Percentiles rank a stretch among this genome's conserved stretches.
Evolutionary conservation across 139 green algal genomes (phyloP).

Genomic region (Chlamydomonas sp.): DNA sequence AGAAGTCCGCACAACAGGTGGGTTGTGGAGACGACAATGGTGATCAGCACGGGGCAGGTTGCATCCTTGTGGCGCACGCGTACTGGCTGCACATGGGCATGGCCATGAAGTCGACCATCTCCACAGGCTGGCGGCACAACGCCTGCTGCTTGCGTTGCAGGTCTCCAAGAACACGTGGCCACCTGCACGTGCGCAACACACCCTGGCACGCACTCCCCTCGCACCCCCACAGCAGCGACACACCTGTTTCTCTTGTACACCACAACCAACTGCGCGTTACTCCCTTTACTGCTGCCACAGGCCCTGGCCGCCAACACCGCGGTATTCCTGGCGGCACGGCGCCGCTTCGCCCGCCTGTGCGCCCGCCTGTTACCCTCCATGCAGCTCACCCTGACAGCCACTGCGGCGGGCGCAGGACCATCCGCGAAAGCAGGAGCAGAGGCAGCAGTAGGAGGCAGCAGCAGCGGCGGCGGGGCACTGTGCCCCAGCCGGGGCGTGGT

Average conservation of each 20-base stretch:
- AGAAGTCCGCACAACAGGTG: constrained; percentile 22
- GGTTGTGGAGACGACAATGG: neutral
- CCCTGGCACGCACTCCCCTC: too few relatives aligned
- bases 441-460: neutral
- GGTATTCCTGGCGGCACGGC: constrained; percentile 32
- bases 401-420: neutral
- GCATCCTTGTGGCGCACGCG: too few relatives aligned
- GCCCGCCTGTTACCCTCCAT: constrained; percentile 44
- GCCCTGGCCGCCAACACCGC: constrained; percentile 35
- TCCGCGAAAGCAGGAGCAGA: neutral
- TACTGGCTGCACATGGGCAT: too few relatives aligned
- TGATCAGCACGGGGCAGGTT: too few relatives aligned
- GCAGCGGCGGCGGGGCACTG: neutral
- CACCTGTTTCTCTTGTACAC: too few relatives aligned
- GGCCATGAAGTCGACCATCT: too few relatives aligned
- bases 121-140: too few relatives aligned
- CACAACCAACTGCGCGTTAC: neutral
- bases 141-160: too few relatives aligned
- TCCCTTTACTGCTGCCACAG: neutral
- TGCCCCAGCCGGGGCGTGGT: constrained; percentile 21
- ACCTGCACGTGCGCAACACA: too few relatives aligned
- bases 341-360: constrained; percentile 40
- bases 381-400: constrained; percentile 7
- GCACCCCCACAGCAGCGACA: too few relatives aligned
- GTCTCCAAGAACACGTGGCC: too few relatives aligned